These are phyloP conservation scores for Tetrapisispora iriomotensis DNA, from an alignment of 805 yeast genomes.

Conservation along the genomic window DNA sequence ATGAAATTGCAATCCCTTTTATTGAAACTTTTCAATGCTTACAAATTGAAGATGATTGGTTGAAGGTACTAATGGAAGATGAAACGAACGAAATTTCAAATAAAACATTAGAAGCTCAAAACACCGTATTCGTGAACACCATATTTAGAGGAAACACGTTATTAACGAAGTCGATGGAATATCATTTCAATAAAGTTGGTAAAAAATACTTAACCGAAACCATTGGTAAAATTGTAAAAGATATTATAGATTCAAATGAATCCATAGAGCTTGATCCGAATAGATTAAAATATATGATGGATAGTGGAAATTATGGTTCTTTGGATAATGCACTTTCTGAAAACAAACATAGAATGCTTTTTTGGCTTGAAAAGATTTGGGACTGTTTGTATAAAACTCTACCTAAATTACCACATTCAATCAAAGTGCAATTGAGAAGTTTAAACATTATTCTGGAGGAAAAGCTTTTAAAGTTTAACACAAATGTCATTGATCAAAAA, in stretches of 20 bases:
- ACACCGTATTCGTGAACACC: conserved; percentile 39
- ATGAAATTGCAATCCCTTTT: conserved; percentile 46
- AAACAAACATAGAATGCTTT: conserved; percentile 41
- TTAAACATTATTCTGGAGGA: conserved; percentile 36
- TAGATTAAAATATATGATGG: conserved; percentile 33
- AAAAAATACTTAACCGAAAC: conserved; percentile 65
- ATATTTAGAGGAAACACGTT: conserved; percentile 80
- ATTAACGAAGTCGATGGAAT: conserved; percentile 71
- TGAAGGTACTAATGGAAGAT: conserved; percentile 52
- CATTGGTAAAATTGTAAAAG: conserved; percentile 57
- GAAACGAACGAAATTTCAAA: conserved; percentile 23
- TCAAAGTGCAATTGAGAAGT: conserved; percentile 53
- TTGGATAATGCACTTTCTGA: conserved; percentile 29
- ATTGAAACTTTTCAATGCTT: conserved; percentile 68
- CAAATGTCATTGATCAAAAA: conserved; percentile 33
- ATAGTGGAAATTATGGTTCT: conserved; percentile 24
- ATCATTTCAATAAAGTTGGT: conserved; percentile 67
- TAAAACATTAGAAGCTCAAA: conserved; percentile 25
- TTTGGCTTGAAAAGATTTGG: conserved; percentile 57
- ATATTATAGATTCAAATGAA: conserved; percentile 40
- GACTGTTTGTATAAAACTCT: conserved; percentile 50
- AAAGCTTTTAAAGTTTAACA: conserved; percentile 53
- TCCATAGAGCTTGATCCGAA: conserved; percentile 80
- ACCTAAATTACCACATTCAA: conserved; percentile 61
- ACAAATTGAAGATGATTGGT: conserved; percentile 62